These are phyloP conservation scores for Colletotrichum abscissum DNA, from an alignment of 2,329 filamentous ascomycete species.

Conservation along the genomic window DNA sequence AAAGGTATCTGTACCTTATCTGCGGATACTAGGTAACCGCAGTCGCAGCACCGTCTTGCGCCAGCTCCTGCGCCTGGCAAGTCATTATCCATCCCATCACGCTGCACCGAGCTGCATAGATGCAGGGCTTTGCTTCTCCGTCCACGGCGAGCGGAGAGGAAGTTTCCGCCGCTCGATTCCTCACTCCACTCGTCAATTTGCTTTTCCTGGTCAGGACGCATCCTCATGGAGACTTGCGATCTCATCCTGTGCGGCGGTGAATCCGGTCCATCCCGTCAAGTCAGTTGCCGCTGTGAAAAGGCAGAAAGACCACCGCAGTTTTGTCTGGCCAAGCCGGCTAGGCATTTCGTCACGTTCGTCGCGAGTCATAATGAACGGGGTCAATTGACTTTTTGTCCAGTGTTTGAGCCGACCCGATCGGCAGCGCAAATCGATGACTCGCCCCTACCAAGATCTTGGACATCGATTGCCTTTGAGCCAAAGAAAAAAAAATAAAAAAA, in stretches of 20 bases:
- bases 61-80: background rate
- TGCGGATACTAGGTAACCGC: background rate
- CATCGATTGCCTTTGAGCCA: background rate
- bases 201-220: background rate
- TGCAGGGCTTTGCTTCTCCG: slow-evolving; percentile 1
- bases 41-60: background rate
- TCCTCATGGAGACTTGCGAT: background rate
- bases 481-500: background rate
- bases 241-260: slow-evolving; percentile 17
- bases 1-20: background rate
- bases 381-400: background rate
- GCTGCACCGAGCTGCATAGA: background rate
- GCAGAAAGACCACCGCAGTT: background rate
- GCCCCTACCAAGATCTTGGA: background rate
- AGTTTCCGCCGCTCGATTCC: slow-evolving; percentile 16
- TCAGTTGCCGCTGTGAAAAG: background rate
- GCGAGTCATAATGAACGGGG: background rate
- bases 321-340: background rate
- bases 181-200: background rate
- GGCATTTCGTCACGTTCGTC: background rate
- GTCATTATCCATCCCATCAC: background rate
- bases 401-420: background rate
- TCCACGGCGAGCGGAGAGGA: slow-evolving; percentile 22
- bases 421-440: background rate
- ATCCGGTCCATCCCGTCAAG: background rate